A percentile compares a stretch with the other conserved stretches of the same genome.
These are phyloP conservation scores for Tilletia setariae DNA, from an alignment of 1,284 basidiomycete species.

Conservation along the genomic window DNA sequence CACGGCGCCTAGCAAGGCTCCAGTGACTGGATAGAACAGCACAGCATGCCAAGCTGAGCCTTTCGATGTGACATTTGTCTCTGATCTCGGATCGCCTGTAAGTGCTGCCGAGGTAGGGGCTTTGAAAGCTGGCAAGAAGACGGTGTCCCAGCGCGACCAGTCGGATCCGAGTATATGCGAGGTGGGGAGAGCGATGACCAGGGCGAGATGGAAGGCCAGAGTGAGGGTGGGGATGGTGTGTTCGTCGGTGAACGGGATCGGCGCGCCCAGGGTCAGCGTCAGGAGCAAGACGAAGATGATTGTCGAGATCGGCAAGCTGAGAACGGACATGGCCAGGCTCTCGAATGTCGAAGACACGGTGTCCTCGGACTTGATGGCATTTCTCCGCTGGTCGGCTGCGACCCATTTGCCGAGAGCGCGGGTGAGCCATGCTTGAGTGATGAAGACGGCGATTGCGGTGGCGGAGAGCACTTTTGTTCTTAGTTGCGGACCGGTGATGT, in stretches of 20 bases:
- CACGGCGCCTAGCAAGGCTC: background rate
- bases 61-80: too few relatives aligned
- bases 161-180: background rate
- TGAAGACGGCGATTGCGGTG: conserved; percentile 2
- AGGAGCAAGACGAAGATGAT: background rate
- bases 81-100: too few relatives aligned
- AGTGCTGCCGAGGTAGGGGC: too few relatives aligned
- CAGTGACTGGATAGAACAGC: background rate
- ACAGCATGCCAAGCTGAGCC: conserved; percentile 5
- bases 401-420: conserved; percentile 11
- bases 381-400: background rate
- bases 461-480: background rate
- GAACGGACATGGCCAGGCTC: background rate
- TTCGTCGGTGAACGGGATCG: background rate
- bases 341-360: background rate
- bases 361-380: background rate
- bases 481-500: background rate
- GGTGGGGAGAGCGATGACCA: background rate
- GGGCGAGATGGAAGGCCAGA: conserved; percentile 10
- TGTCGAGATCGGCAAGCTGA: conserved; percentile 3
- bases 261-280: background rate
- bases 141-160: background rate
- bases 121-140: background rate
- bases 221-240: background rate
- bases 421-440: conserved; percentile 9